Base-by-base conservation (phyloP, 208 protist species). In the Herpetomonas samuelpessoai region DNA sequence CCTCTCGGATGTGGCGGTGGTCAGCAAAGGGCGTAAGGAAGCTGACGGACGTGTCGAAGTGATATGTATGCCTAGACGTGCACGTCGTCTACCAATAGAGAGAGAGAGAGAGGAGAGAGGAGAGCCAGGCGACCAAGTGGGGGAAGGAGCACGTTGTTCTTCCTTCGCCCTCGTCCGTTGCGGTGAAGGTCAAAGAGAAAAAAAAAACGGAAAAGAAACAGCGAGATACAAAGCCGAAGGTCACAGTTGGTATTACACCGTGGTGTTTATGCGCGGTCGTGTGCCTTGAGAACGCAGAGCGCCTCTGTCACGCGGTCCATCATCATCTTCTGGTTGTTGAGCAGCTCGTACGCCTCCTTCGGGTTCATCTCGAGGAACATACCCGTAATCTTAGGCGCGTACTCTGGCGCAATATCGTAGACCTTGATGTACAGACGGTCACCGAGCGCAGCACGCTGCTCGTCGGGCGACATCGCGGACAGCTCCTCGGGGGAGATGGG, bases 381-480 rank as follows among this genome's bases (percentile, higher is more conserved):
- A 57, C 88, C 88, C 10, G 88, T 95, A 39, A 95, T 86, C 76
- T 95, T 95, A 25, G 84, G 79, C 58, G 83, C 85, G 69, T 90
- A 71, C 63, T 95, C 85, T 1, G 88, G 88, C 3, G 78, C 73
- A 24, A 92, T 76, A 41, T 91, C 83, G 71, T 82, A 86, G n/a
- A 95, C 83, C 73, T 95, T 91, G 30, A 92, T 73, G 76, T 83
- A 95, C 28, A 95, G 74, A 14, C 88, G 79, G 62, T 95, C 93
- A 55, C 93, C 93, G 21, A 97, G 75, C 9, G 91, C 90, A 28
- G 91, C 79, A 51, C 88, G 93, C 74, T 94, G 87, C 66, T 96
- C 86, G 56, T 97, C 89, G 9, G 78, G 71, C 10, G 83, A 81
- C 89, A 97, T 96, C 35, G 49, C 65, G 14, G 77, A 72, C 39